Base-by-base conservation (phyloP, 768 basidiomycete genomes). In the Suillus spraguei region DNA sequence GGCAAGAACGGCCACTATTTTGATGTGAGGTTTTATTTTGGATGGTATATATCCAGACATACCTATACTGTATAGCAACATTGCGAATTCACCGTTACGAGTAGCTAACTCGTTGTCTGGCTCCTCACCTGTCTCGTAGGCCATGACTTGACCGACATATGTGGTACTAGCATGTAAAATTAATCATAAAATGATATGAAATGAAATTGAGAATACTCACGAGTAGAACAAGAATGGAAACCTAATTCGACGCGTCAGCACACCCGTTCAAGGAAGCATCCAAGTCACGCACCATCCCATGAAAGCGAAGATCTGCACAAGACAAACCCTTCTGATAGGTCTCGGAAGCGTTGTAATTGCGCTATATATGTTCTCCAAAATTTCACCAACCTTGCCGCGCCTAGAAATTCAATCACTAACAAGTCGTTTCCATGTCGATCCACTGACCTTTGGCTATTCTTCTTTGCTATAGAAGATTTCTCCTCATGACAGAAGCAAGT, bases 171-270 rank as follows among this genome's bases (percentile, higher is more conserved):
- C 52, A 10, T 9, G 41, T 44, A 2, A 11, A 46, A 56, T 64
- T 5, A 69, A 65, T 10, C 16, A 6, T 35, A 28, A 47, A 38
- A 61, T 54, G n/a, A 47, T 36, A 52, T n/a, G 35, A 36, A 46
- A 36, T 14, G 41, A 44, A 41, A 44, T 42, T 42, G 11, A 39
- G 42, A 49, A 39, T 35, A 75, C 87, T 62, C 74, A 91, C 91
- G 92, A 85, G 69, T 94, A 95, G 76, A 98, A 97, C 46, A 97
- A 80, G 80, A 95, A 98, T 1, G 96, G 96, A 71, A 98, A 98
- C 94, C 91, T 91, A 50, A 14, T 47, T 24, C 53, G 62, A 33
- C 33, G 60, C 24, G 68, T 59, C 55, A 69, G 46, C 47, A 62
- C 55, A 38, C 20, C 35, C 11, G 28, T 55, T 47, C 53, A 50